A percentile compares a stretch with the other conserved stretches of the same genome.
phyloP scores from a whole-genome alignment of 2,329 filamentous ascomycete species.

The Ophiostoma novo-ulmi region DNA sequence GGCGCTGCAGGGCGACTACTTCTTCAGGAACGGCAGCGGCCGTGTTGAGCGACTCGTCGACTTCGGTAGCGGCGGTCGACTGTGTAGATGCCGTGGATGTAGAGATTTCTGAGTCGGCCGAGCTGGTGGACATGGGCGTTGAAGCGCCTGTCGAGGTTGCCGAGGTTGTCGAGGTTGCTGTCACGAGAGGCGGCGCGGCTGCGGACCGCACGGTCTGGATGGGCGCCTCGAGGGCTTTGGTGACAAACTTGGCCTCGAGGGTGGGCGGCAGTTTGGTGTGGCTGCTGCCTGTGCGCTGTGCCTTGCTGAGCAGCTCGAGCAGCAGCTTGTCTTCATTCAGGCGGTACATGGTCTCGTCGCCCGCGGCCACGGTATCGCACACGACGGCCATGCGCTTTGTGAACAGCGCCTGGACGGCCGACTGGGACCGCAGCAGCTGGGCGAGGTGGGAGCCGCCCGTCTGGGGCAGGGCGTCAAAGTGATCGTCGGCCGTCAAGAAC shows the following conservation, averaged over 20 bases:
- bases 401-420: conserved; percentile 46
- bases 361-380: conserved; percentile 78
- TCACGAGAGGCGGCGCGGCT: neutral
- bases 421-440: conserved; percentile 47
- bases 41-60: conserved; percentile 35
- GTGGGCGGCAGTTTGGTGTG: conserved; percentile 60
- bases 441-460: conserved; percentile 53
- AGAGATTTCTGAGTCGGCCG: conserved; percentile 38
- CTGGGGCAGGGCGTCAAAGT: conserved; percentile 57
- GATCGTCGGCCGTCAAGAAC: conserved; percentile 66
- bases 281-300: conserved; percentile 56
- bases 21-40: conserved; percentile 40
- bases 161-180: neutral
- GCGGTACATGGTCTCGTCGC: conserved; percentile 79
- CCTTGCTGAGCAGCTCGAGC: conserved; percentile 63
- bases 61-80: neutral
- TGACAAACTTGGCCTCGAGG: conserved; percentile 81
- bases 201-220: conserved; percentile 58
- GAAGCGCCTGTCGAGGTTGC: neutral
- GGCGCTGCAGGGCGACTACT: conserved; percentile 55
- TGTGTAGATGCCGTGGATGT: conserved; percentile 38
- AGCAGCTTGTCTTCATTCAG: conserved; percentile 68
- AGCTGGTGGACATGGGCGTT: conserved; percentile 33
- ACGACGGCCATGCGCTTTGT: conserved; percentile 62
- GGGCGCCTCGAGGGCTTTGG: conserved; percentile 68